Evolutionary conservation across 495 filamentous ascomycete genomes (phyloP).

Genomic region (Daldinia loculata): DNA sequence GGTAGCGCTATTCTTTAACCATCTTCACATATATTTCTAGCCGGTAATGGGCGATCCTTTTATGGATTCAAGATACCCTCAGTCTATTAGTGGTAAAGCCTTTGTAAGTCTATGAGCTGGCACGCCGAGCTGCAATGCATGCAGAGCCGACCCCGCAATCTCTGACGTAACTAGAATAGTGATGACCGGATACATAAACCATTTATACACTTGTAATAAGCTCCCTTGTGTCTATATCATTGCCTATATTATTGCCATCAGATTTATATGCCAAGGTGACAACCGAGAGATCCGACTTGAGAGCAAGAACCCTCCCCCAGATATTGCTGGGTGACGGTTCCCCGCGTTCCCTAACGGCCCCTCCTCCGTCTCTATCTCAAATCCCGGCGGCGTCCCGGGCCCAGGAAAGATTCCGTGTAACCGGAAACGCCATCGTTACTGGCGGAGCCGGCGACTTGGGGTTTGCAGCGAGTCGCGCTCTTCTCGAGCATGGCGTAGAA

Average conservation of each 20-base stretch:
- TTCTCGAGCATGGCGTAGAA: constrained; percentile 75
- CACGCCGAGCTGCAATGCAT: constrained; percentile 6
- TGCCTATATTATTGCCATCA: constrained; percentile 1
- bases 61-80: not conserved
- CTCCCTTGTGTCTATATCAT: not conserved
- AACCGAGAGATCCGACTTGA: constrained; percentile 48
- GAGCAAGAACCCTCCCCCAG: constrained; percentile 57
- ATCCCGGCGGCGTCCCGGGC: constrained; percentile 58
- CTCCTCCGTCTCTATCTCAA: constrained; percentile 55
- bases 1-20: not conserved
- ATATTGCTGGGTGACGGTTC: constrained; percentile 63
- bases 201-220: not conserved
- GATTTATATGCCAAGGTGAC: constrained; percentile 30
- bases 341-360: constrained; percentile 55
- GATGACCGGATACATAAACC: not conserved
- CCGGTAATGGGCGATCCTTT: not conserved
- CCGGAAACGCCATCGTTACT: constrained; percentile 74
- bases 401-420: constrained; percentile 65
- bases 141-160: constrained; percentile 22
- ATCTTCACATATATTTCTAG: not conserved
- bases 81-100: not conserved
- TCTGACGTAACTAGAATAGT: constrained; percentile 24
- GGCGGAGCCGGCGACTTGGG: constrained; percentile 76
- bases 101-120: constrained; percentile 18
- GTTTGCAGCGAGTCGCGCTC: constrained; percentile 63